Base-by-base conservation (phyloP, 805 yeast genomes). In the Nakazawaea wyomingensis region DNA sequence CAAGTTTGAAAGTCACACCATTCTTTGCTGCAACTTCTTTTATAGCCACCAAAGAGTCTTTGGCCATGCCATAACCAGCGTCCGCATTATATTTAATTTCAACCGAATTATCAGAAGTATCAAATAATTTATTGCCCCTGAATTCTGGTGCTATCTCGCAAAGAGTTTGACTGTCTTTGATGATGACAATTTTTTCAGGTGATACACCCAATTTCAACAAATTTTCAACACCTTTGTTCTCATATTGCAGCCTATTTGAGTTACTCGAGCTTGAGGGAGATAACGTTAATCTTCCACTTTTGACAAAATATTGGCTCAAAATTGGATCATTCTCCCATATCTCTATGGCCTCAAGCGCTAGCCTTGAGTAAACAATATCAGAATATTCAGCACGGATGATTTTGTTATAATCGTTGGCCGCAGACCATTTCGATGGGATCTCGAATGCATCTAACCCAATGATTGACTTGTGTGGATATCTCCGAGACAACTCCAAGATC, bases 321-420 rank as follows among this genome's bases (percentile, higher is more conserved):
- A 51, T 19, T 8, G 59, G 55, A 34, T 59, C 51, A 2, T 45
- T 42, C 42, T 55, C 48, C 67, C 67, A 62, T n/a, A 17, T 10
- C 2, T 54, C 31, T 19, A 59, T 39, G 1, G 65, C 65, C 44
- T 62, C 66, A 8, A 54, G 46, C 4, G 66, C 50, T 40, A 63
- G 34, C 32, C 51, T 54, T 17, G 62, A 40, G 39, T 63, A 60
- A 5, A 47, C 30, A 16, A 48, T 32, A 31, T 60, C 60, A 3
- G 53, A 41, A 43, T 63, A 63, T 44, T 62, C 68, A 2, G 56
- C 44, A 49, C 68, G 52, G 14, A 62, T 57, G 22, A 63, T 62
- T 46, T 63, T 61, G 48, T 61, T 60, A 28, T 48, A 48, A 44
- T 63, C 66, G 27, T 49, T 50, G 5, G 65, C 62, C 4, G 68